These are phyloP conservation scores for Fusarium redolens DNA, from an alignment of 2,329 filamentous ascomycete genomes.

Conservation along the genomic window DNA sequence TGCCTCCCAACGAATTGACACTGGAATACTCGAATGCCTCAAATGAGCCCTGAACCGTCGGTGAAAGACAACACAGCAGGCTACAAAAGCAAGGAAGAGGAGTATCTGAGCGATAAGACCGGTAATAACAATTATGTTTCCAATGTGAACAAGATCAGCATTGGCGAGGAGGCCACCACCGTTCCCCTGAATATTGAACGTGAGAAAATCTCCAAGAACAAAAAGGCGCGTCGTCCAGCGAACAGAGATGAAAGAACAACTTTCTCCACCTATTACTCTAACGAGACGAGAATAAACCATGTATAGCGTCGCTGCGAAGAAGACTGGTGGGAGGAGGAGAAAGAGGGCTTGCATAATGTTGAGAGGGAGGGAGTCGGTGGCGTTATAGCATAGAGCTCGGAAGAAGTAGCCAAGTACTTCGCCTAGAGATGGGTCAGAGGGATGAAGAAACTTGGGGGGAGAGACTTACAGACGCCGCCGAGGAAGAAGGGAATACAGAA, in stretches of 20 bases:
- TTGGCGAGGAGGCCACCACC: conserved; percentile 17
- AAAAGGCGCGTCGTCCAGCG: conserved; percentile 28
- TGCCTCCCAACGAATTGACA: neutral
- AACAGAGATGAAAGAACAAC: conserved; percentile 4
- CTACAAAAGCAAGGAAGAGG: conserved; percentile 13
- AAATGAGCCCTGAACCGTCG: neutral
- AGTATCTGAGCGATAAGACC: conserved; percentile 4
- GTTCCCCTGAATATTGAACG: conserved; percentile 22
- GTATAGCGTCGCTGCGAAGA: conserved; percentile 34
- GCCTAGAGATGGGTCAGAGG: neutral
- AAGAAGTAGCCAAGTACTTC: conserved; percentile 29
- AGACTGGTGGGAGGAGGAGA: conserved; percentile 14
- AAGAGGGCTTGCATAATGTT: conserved; percentile 35
- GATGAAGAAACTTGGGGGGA: too few species aligned
- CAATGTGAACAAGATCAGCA: neutral
- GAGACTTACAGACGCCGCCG: conserved; percentile 57
- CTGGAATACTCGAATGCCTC: rapidly evolving
- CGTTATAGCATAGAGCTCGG: conserved; percentile 16
- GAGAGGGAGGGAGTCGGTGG: conserved; percentile 8
- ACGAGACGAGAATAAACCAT: conserved; percentile 31
- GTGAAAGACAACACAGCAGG: conserved; percentile 14
- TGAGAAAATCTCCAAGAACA: conserved; percentile 21
- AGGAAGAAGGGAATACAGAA: conserved; percentile 60
- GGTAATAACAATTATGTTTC: conserved; percentile 11
- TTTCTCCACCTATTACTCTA: neutral